phyloP scores from a whole-genome alignment of 495 filamentous ascomycete species.

The Baudoinia panamericana region DNA sequence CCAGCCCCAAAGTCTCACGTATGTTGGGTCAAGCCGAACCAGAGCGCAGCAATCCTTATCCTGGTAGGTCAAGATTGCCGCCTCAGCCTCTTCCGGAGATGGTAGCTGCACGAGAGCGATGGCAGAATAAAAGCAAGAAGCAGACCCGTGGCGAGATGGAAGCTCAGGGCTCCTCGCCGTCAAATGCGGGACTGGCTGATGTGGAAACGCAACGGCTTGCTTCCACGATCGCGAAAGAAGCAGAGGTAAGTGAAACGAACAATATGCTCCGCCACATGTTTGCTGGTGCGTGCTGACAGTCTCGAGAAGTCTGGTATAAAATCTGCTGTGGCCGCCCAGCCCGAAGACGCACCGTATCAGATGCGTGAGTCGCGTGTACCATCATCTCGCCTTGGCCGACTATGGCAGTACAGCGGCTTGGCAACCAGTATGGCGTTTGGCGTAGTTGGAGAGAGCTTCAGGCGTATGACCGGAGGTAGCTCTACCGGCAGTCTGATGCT shows the following conservation, averaged over 20 bases:
- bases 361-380: constrained; percentile 85
- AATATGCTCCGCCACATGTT: constrained; percentile 18
- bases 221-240: constrained; percentile 5
- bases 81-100: constrained; percentile 18
- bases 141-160: not conserved
- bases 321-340: not conserved
- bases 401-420: constrained; percentile 91
- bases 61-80: constrained; percentile 20
- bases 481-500: constrained; percentile 68
- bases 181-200: constrained; percentile 1
- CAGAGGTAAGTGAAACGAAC: constrained; percentile 14
- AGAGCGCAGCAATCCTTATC: constrained; percentile 20
- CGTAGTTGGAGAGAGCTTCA: constrained; percentile 71
- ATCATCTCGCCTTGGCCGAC: constrained; percentile 66
- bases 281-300: constrained; percentile 18
- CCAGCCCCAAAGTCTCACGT: constrained; percentile 45
- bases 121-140: constrained; percentile 6
- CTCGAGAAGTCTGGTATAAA: too few species aligned
- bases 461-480: constrained; percentile 46
- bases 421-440: constrained; percentile 93
- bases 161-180: not conserved
- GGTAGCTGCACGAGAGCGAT: constrained; percentile 15
- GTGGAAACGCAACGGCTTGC: constrained; percentile 9
- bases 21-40: constrained; percentile 31
- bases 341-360: constrained; percentile 38